Evolutionary conservation across 768 basidiomycete genomes (phyloP), one percentile per base, ranked within the genome.

Genomic region (Coprinopsis cinerea): DNA sequence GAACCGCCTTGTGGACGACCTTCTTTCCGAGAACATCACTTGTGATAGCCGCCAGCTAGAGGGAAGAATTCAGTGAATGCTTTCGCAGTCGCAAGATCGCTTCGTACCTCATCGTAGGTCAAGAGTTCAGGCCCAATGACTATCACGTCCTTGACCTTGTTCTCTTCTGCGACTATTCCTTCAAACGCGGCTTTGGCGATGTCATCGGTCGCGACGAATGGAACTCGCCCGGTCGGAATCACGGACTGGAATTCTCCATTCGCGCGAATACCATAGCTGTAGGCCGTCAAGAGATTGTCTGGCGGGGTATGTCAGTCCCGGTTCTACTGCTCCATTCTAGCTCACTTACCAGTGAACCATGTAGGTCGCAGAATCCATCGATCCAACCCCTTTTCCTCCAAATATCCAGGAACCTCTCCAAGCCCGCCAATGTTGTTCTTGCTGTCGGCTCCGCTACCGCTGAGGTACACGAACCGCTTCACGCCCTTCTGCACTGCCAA

Each of bases 361-460:
- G 70, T 66, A 1, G 71, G 70, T 1, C 69, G 57, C 14, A 74
- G 40, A 15, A 65, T 61, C 17, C 56, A 55, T 49, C 66, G 70
- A 26, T 72, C 67, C 1, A 68, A 60, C 1, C 61, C 64, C 22
- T 58, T 46, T n/a, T 59, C 53, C 13, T 53, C 58, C 10, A 74
- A 57, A 40, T 70, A 69, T 47, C 66, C 60, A 23, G 71, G 72
- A 2, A 69, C 57, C 37, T 60, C 57, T 2, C 71, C 70, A 32
- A 34, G 13, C 1, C 25, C 41, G n/a, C 30, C 41, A 10, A 10
- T 27, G 15, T 48, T 39, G 11, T 36, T 44, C 13, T 48, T 32
- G 17, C 36, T 28, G 20, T 27, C 37, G 1, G 44, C 44, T 7
- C 25, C 27, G 11, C 28, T 40, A 1, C 56, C 64, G 43, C 64